phyloP scores from a whole-genome alignment of 2,329 filamentous ascomycete species.

The Cytospora leucostoma region DNA sequence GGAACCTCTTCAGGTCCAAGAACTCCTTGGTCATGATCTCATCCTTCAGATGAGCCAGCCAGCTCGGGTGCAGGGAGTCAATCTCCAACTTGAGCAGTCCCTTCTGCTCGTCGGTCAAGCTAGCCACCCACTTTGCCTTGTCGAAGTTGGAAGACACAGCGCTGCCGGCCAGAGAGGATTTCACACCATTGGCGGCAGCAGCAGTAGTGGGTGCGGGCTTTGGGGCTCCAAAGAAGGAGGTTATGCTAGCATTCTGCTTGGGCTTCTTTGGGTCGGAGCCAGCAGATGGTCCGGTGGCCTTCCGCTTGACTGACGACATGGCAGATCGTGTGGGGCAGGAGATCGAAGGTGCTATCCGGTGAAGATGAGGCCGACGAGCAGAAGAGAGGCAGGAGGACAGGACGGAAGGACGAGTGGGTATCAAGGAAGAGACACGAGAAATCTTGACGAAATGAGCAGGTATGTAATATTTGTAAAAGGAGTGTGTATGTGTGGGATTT shows the following conservation, averaged over 20 bases:
- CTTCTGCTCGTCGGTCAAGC: constrained; percentile 78
- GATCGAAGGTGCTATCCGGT: background rate
- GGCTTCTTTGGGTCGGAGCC: constrained; percentile 65
- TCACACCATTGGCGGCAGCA: constrained; percentile 28
- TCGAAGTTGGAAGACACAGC: constrained; percentile 64
- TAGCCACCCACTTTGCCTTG: constrained; percentile 86
- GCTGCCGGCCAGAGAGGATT: constrained; percentile 23
- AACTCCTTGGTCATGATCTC: constrained; percentile 80
- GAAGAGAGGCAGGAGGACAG: background rate
- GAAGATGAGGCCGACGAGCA: constrained; percentile 3
- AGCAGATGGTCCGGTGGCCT: constrained; percentile 58
- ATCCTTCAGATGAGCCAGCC: constrained; percentile 86
- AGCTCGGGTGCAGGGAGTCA: constrained; percentile 86
- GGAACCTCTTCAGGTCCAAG: constrained; percentile 82
- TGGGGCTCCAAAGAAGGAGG: constrained; percentile 81
- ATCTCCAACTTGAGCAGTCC: constrained; percentile 86
- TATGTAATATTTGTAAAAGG: background rate
- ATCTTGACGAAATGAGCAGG: constrained; percentile 22
- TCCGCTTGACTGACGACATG: constrained; percentile 64
- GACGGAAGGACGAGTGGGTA: constrained; percentile 5
- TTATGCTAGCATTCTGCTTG: constrained; percentile 77
- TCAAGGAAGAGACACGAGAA: constrained; percentile 19
- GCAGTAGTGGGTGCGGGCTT: constrained; percentile 47
- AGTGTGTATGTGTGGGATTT: background rate
- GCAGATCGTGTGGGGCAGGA: background rate